Evolutionary conservation across 768 basidiomycete species (phyloP), one percentile per base, ranked within the genome.

Genomic region (Kondoa subrosea): DNA sequence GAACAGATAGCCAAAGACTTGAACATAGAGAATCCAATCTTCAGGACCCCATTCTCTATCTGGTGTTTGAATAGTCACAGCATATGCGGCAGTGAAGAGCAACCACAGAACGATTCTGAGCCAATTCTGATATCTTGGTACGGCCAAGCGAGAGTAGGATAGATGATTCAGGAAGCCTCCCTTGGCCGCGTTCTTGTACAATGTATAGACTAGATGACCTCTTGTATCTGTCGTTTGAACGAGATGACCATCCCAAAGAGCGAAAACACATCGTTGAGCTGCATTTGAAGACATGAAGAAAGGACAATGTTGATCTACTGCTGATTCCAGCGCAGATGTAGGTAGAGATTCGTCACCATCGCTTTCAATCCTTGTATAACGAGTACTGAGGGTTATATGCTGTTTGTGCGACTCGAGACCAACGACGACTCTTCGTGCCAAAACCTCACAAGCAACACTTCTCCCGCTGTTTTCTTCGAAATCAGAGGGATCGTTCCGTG

Each of bases 71-170:
- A 75, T 73, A 2, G 74, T 71, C 3, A 69, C 33, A 3, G 72
- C 70, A 70, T 74, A 75, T 65, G 66, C 66, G n/a, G 67, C 63
- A 60, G 74, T 56, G 65, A 75, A 75, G 66, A 72, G 15, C 34
- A 74, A 32, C 74, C 74, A 75, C 25, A 75, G 70, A 16, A 50
- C 21, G 61, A 75, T 71, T 3, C 73, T 68, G 65, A 75, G 69
- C 66, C 71, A 65, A 69, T 73, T 72, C 69, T 75, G 74, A 66
- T 75, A 75, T 17, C 74, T 71, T 0, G 74, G 74, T 0, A 75
- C 74, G 3, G 30, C 72, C 27, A 75, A 56, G 0, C 74, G 71
- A 27, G 59, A 17, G 12, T 71, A 69, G 32, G 70, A 62, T 56
- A 66, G 71, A 56, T 65, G 70, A 0, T 30, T 26, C 4, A 67